Evolutionary conservation across 441 rosid genomes (phyloP).

Genomic region (Arabidopsis lyrata): DNA sequence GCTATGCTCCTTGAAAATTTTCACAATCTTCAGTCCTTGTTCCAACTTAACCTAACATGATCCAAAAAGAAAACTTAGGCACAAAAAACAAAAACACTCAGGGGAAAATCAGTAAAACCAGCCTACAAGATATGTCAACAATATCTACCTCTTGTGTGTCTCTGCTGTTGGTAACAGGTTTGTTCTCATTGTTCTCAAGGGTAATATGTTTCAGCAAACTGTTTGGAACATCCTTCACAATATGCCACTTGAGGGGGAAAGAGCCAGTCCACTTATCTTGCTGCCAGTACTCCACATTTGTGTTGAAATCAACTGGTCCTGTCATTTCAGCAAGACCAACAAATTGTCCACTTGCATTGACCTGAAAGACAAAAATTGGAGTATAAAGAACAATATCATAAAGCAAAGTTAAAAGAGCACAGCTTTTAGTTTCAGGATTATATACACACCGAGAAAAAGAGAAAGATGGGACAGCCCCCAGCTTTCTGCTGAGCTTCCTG

Average conservation of each 20-base stretch:
- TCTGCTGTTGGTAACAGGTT: constrained; percentile 93
- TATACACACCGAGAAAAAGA: constrained; percentile 75
- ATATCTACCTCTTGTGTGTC: constrained; percentile 88
- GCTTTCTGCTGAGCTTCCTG: constrained; percentile 80
- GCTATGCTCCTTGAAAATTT: constrained; percentile 79
- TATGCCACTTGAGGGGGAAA: constrained; percentile 91
- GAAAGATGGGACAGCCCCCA: constrained; percentile 77
- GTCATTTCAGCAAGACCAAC: constrained; percentile 95
- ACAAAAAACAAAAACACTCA: not conserved
- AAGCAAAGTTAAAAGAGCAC: not conserved
- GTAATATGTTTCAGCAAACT: constrained; percentile 84
- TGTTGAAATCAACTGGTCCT: constrained; percentile 87
- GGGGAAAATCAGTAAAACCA: not conserved
- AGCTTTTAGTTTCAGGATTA: not conserved
- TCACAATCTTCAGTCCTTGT: constrained; percentile 77
- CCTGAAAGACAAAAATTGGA: constrained; percentile 48
- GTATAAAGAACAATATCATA: not conserved
- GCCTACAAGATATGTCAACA: not conserved
- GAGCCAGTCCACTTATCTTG: constrained; percentile 98
- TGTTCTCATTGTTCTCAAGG: constrained; percentile 93
- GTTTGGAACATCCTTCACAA: constrained; percentile 95
- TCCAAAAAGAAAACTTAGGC: constrained; percentile 1
- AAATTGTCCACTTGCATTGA: constrained; percentile 94
- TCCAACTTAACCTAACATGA: constrained; percentile 68
- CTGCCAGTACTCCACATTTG: constrained; percentile 88